Base-by-base conservation (phyloP, 371 early-diverging fungal genomes). In the Mucor sp. region DNA sequence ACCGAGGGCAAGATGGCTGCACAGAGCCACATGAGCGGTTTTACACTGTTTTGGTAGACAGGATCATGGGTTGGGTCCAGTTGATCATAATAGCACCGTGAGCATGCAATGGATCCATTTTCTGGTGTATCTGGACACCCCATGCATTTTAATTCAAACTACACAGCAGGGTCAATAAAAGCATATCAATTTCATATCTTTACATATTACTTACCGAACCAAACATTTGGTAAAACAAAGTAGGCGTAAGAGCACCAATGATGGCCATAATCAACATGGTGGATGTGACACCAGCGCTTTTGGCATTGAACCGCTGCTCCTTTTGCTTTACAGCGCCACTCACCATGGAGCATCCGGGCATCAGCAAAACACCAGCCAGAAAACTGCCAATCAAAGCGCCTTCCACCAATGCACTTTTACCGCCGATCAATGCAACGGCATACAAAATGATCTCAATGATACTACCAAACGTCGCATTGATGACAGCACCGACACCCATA, bases 381-480 rank as follows among this genome's bases (percentile, higher is more conserved):
- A 97, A 89, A 60, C 94, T 93, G 15, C 99, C 99, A 50, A 97
- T 93, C 60, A 98, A 78, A 1, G 94, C 89, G 19, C 99, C 99
- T 74, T 97, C 96, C 0, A 97, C 96, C 55, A 98, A 80, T 28
- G 80, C 75, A 19, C 89, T 90, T 81, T 97, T 97, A 23, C 95
- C 96, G 68, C 94, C 85, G 67, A 90, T 89, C 56, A 98, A 74
- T 7, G 97, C 97, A 11, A 97, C 87, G 14, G 89, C 81, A 78
- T 97, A 97, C 44, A 98, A 79, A 53, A 97, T 94, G 63, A 98
- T 92, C 77, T 98, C 98, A 61, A 98, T 92, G 32, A 98, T 95
- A 53, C 93, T 93, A 63, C 98, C 98, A 78, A 98, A 98, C 0
- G 99, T 95, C 15, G 99, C 99, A 79, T 97, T 98, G 72, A 97